Evolutionary conservation across 305 asterid genomes (phyloP), one percentile per base, ranked within the genome.

Genomic region (Caryopteris hybrid): DNA sequence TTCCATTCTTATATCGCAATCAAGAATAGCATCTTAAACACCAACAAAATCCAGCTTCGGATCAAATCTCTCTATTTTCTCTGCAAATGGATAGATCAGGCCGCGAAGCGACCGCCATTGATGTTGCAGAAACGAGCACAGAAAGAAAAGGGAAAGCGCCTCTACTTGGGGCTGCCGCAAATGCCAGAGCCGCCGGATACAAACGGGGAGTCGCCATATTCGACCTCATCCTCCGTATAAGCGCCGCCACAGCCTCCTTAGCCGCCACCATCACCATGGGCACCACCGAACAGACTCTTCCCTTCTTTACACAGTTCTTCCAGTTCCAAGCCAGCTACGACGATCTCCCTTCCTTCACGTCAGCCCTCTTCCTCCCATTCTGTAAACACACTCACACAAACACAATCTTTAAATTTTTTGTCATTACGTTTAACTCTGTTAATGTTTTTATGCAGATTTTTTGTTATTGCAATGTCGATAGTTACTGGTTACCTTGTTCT

Each of bases 311-410:
- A 0, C 84, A 82, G 72, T 77, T 82, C 64, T 79, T 74, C 66
- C 87, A 82, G 70, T 82, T 82, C 72, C 78, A 66, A 36, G 87
- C 84, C 51, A 77, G 70, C 54, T 82, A 79, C 17, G 84, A 82
- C 12, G 87, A 82, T 66, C 72, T 82, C 66, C 81, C 87, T 2
- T 47, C 84, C n/a, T 79, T 77, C 79, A 54, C 79, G 84, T 79
- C 14, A 34, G 77, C 57, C 10, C 21, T 38, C 33, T 34, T 43
- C 29, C n/a, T 16, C n/a, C n/a, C n/a, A n/a, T n/a, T n/a, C n/a
- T n/a, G n/a, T n/a, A n/a, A n/a, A n/a, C n/a, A n/a, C n/a, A n/a
- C n/a, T n/a, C n/a, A n/a, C n/a, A 5, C 50, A 43, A 27, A 27
- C 33, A 27, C 2, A 27, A 2, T 27, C 2, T 27, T 27, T 27